phyloP scores from a whole-genome alignment of 768 basidiomycete species.

The Rubroboletus satanas region DNA sequence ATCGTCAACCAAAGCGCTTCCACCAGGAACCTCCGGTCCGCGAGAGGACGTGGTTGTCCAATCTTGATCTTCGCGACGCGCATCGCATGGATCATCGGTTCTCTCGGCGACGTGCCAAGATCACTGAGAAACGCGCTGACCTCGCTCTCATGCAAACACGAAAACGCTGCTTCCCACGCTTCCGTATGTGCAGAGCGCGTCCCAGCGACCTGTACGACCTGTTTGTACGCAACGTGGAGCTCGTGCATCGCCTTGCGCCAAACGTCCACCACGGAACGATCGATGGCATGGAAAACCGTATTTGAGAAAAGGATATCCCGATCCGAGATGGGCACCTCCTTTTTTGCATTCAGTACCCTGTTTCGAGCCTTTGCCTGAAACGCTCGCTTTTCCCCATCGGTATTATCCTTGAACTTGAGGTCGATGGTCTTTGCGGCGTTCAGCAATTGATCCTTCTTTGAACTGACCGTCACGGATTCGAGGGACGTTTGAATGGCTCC shows the following conservation, averaged over 20 bases:
- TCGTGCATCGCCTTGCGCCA: slow-evolving; percentile 41
- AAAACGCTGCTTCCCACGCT: slow-evolving; percentile 60
- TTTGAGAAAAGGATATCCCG: slow-evolving; percentile 28
- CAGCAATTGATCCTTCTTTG: slow-evolving; percentile 15
- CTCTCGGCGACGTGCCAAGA: slow-evolving; percentile 34
- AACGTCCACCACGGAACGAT: slow-evolving; percentile 26
- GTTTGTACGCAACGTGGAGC: slow-evolving; percentile 39
- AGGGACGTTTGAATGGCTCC: slow-evolving; percentile 27
- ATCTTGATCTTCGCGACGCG: slow-evolving; percentile 47
- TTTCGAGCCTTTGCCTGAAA: slow-evolving; percentile 10
- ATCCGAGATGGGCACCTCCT: slow-evolving; percentile 23
- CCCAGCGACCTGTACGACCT: slow-evolving; percentile 37
- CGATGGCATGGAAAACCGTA: slow-evolving; percentile 27
- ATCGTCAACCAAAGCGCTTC: slow-evolving; percentile 58
- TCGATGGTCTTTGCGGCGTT: slow-evolving; percentile 8
- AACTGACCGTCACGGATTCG: slow-evolving; percentile 24
- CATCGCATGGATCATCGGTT: slow-evolving; percentile 49
- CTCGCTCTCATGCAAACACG: slow-evolving; percentile 49
- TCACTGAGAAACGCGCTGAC: slow-evolving; percentile 32
- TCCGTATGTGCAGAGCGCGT: slow-evolving; percentile 52
- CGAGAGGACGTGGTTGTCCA: slow-evolving; percentile 54
- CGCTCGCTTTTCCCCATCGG: not conserved
- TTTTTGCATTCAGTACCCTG: slow-evolving; percentile 12
- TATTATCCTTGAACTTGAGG: slow-evolving; percentile 15
- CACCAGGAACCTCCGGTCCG: slow-evolving; percentile 55